A percentile compares a stretch with the other conserved stretches of the same genome.
Evolutionary conservation across 2,329 filamentous ascomycete genomes (phyloP).

Genomic region (Emmonsiellopsis sp.): DNA sequence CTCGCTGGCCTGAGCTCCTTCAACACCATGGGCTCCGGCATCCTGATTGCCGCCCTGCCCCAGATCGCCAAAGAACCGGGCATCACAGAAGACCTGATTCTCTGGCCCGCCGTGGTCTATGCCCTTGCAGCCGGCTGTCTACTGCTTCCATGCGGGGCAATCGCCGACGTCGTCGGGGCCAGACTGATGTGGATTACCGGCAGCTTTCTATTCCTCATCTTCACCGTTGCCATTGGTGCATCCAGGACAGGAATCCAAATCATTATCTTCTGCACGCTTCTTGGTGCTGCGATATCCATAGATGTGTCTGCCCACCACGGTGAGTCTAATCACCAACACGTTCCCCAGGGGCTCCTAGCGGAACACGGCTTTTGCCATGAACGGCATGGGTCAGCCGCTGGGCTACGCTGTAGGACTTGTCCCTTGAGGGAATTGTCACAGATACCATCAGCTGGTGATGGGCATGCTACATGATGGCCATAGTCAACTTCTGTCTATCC

Average conservation of each 20-base stretch:
- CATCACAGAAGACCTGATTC: slow-evolving; percentile 15
- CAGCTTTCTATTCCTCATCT: slow-evolving; percentile 28
- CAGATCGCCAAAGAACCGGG: slow-evolving; percentile 19
- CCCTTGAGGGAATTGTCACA: slow-evolving; percentile 35
- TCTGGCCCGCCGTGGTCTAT: slow-evolving; percentile 19
- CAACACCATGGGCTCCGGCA: slow-evolving; percentile 21
- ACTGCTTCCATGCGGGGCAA: slow-evolving; percentile 35
- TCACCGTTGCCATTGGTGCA: slow-evolving; percentile 31
- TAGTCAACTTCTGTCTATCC: slow-evolving; percentile 29
- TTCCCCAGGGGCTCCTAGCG: slow-evolving; percentile 33
- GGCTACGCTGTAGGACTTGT: slow-evolving; percentile 38
- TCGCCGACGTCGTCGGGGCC: slow-evolving; percentile 39
- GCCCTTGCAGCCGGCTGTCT: slow-evolving; percentile 35
- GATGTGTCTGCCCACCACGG: slow-evolving; percentile 32
- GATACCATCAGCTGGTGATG: slow-evolving; percentile 26
- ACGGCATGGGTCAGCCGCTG: slow-evolving; percentile 38
- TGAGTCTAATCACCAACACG: slow-evolving; percentile 36
- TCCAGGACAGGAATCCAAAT: slow-evolving; percentile 25
- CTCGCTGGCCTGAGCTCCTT: slow-evolving; percentile 21
- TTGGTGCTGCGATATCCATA: slow-evolving; percentile 33
- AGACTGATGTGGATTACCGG: slow-evolving; percentile 36
- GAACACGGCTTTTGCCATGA: slow-evolving; percentile 38
- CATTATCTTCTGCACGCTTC: slow-evolving; percentile 35
- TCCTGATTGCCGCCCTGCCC: slow-evolving; percentile 20
- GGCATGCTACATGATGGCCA: slow-evolving; percentile 36